Conservation (phyloP, 1,139 yeast species). For the Taphrina communis region DNA sequence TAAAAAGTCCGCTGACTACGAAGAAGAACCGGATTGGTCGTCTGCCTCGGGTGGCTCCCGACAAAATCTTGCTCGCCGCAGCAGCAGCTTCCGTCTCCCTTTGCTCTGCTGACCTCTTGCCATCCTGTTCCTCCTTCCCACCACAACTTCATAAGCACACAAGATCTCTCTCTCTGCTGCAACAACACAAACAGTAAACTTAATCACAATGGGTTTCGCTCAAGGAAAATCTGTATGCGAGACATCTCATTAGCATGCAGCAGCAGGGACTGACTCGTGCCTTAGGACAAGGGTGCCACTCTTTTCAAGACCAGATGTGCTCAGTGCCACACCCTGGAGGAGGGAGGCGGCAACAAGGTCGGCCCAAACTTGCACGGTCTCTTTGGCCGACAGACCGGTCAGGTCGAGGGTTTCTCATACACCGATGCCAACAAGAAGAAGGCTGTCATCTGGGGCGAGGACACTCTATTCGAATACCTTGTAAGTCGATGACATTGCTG, state of each 20-base stretch:
- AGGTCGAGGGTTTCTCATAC: constrained; percentile 90
- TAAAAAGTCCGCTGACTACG: constrained; percentile 15
- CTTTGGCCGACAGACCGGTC: constrained; percentile 89
- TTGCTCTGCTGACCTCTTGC: constrained; percentile 14
- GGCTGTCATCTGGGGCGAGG: constrained; percentile 86
- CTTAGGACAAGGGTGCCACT: constrained; percentile 79
- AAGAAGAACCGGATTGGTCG: constrained; percentile 23
- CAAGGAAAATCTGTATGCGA: constrained; percentile 22
- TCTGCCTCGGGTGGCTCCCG: constrained; percentile 10
- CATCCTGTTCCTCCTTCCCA: background rate
- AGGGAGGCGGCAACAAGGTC: constrained; percentile 97
- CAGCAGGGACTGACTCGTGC: background rate
- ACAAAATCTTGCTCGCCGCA: constrained; percentile 7
- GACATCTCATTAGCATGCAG: background rate
- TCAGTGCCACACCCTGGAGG: constrained; percentile 97
- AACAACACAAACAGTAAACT: background rate
- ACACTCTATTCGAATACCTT: constrained; percentile 89
- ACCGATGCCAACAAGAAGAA: constrained; percentile 98
- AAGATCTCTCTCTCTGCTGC: background rate
- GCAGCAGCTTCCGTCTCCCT: background rate
- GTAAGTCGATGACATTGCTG: constrained; percentile 3
- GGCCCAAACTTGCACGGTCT: constrained; percentile 97
- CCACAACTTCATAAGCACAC: constrained; percentile 12
- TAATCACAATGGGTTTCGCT: constrained; percentile 13
- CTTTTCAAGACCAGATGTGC: constrained; percentile 98